phyloP scores from a whole-genome alignment of 139 green algal species.

The Chlamydomonas eustigma region DNA sequence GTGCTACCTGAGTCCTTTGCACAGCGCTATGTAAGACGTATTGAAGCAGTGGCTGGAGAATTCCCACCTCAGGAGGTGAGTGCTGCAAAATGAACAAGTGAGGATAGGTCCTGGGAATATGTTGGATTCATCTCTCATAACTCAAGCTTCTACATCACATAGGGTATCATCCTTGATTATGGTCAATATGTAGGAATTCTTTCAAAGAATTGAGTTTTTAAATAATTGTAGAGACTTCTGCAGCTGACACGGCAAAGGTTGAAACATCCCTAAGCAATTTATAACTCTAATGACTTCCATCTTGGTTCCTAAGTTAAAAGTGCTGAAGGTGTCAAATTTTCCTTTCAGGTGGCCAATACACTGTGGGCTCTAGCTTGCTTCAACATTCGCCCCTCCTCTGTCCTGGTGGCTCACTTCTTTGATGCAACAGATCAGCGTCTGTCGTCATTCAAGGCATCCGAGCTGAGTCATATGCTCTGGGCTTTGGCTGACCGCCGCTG shows the following conservation, averaged over 20 bases:
- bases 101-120: neutral
- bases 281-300: too few species aligned
- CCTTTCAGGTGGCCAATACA: slow-evolving; percentile 3
- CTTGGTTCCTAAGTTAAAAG: too few species aligned
- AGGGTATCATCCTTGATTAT: too few species aligned
- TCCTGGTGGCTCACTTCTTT: slow-evolving; percentile 15
- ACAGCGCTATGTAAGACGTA: neutral
- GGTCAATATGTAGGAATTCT: too few species aligned
- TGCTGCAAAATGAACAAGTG: neutral
- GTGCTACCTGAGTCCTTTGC: neutral
- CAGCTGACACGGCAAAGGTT: too few species aligned
- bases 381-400: neutral
- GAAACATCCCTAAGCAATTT: too few species aligned
- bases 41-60: neutral
- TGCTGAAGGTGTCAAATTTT: too few species aligned
- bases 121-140: too few species aligned
- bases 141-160: too few species aligned
- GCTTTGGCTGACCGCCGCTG: neutral
- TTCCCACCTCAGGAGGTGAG: slow-evolving; percentile 10
- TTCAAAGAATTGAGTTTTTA: too few species aligned
- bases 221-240: too few species aligned
- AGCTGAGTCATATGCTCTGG: slow-evolving; percentile 11
- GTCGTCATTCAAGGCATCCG: neutral
- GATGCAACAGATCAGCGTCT: slow-evolving; percentile 4
- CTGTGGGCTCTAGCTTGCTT: slow-evolving; percentile 14